These are phyloP conservation scores for Chaetomium tenue DNA, from an alignment of 495 filamentous ascomycete genomes.

Conservation along the genomic window DNA sequence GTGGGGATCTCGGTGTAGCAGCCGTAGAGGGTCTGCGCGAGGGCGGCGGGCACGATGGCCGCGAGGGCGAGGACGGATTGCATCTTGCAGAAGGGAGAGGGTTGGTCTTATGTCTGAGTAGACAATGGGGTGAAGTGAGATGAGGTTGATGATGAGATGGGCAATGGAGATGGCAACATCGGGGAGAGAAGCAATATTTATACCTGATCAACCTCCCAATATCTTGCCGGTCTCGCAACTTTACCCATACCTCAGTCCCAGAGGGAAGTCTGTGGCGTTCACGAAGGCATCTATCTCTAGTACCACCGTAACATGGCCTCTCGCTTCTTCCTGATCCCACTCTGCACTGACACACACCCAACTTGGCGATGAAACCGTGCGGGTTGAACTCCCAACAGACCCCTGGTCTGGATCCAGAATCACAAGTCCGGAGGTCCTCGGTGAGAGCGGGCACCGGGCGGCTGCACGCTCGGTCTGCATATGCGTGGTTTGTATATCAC, in stretches of 20 bases:
- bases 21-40: conserved; percentile 25
- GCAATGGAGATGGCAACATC: conserved; percentile 17
- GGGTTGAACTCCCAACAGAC: neutral
- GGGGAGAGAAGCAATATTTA: conserved; percentile 8
- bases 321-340: neutral
- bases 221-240: neutral
- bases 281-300: conserved; percentile 7
- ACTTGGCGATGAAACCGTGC: neutral
- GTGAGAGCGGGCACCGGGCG: neutral
- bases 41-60: conserved; percentile 14
- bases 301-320: conserved; percentile 1
- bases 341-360: conserved; percentile 19
- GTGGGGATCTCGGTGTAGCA: conserved; percentile 28
- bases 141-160: conserved; percentile 16
- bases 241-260: neutral
- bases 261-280: neutral
- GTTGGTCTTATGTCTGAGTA: neutral
- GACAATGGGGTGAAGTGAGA: neutral
- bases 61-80: conserved; percentile 17
- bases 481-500: conserved; percentile 20
- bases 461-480: neutral
- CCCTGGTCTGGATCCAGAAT: neutral
- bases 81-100: conserved; percentile 16
- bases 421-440: neutral
- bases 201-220: neutral